Base-by-base conservation (phyloP, 2,329 filamentous ascomycete genomes). In the Talaromyces islandicus region DNA sequence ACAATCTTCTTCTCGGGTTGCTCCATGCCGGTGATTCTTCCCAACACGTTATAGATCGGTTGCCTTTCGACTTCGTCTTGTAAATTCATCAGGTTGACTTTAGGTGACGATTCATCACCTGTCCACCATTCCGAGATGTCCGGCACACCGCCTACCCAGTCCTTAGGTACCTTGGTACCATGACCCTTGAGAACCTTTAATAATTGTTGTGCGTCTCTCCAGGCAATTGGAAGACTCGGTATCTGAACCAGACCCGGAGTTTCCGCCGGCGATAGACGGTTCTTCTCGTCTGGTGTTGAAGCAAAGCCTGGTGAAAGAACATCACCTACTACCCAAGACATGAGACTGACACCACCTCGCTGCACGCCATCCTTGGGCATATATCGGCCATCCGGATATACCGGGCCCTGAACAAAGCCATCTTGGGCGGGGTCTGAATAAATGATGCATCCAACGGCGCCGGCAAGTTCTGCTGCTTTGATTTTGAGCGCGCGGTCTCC, bases 341-440 rank as follows among this genome's bases (percentile, higher is more conserved):
- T 89, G 67, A 96, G 76, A 63, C 88, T 88, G 27, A 97, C 94
- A 4, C 86, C 84, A 4, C 89, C 92, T 69, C 93, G 83, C 72
- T 94, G 91, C 2, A 97, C 89, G 52, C 87, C 89, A 69, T 94
- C 91, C 1, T 83, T 82, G 0, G 92, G 91, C 84, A 93, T 88
- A 74, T 83, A 95, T 25, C 86, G 85, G 38, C 92, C 92, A 25
- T 89, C 80, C 0, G 93, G 92, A 65, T 88, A 92, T 0, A 85
- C 81, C 0, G 86, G 80, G 4, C 92, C 92, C 65, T 85, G 84
- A 29, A 84, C 74, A 68, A 92, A 94, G 1, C 92, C 92, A 70
- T 96, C 89, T 56, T 97, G 89, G 1, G 83, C 82, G 0, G 93
- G 93, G 71, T 97, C 94, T 56, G 88, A 96, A 78, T 97, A 99